Percentiles rank a stretch among this genome's conserved stretches.
Evolutionary conservation across 495 filamentous ascomycete species (phyloP).

Genomic region (Hypoxylon rickii): DNA sequence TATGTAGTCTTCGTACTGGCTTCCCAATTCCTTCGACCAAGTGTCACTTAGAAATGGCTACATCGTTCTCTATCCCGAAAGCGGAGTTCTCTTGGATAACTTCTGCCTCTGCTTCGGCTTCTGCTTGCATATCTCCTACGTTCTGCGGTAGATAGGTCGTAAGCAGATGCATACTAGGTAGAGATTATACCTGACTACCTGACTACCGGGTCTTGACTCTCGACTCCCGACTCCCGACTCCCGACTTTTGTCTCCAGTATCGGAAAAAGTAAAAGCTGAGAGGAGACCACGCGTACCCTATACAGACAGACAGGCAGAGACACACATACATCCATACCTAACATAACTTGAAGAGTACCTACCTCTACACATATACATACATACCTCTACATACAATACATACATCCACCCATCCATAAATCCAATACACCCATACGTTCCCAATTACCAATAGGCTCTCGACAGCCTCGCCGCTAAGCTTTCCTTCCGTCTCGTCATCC

Average conservation of each 20-base stretch:
- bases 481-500: conserved; percentile 17
- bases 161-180: too few relatives aligned
- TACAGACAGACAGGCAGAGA: not conserved
- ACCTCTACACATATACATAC: too few relatives aligned
- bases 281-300: not conserved
- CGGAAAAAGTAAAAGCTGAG: not conserved
- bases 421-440: conserved; percentile 24
- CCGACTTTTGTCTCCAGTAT: too few relatives aligned
- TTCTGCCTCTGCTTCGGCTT: conserved; percentile 27
- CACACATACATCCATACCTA: too few relatives aligned
- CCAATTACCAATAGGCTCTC: conserved; percentile 30
- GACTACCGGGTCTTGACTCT: too few relatives aligned
- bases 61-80: conserved; percentile 30
- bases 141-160: conserved; percentile 19
- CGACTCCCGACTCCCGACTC: too few relatives aligned
- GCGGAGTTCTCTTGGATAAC: conserved; percentile 32
- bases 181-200: too few relatives aligned
- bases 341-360: too few relatives aligned
- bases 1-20: conserved; percentile 5
- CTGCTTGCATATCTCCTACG: conserved; percentile 35
- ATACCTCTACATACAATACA: not conserved
- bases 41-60: conserved; percentile 29
- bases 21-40: conserved; percentile 1
- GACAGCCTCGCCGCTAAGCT: conserved; percentile 29
- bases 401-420: too few relatives aligned